Evolutionary conservation across 345 rosid genomes (phyloP).

Genomic region (Chamaenerion angustifolium): DNA sequence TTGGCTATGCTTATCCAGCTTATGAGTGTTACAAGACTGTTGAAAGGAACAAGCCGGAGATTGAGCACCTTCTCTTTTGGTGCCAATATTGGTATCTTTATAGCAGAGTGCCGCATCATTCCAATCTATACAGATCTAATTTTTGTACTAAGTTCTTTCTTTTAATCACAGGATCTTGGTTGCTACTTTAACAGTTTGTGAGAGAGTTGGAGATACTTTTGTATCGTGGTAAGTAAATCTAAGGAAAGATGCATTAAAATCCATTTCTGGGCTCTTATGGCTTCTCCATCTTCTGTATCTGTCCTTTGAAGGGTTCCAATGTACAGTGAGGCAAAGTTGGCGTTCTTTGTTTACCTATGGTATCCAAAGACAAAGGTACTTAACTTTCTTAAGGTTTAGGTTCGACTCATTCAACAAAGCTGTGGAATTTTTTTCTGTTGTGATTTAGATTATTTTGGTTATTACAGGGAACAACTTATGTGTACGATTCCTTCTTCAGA

Average conservation of each 20-base stretch:
- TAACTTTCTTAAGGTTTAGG: neutral
- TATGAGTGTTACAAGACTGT: conserved; percentile 56
- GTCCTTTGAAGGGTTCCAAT: conserved; percentile 46
- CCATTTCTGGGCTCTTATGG: neutral
- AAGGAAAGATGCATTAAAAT: neutral
- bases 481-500: conserved; percentile 48
- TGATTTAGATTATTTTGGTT: neutral
- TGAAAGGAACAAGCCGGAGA: conserved; percentile 43
- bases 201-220: conserved; percentile 50
- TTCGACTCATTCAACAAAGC: too few species aligned
- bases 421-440: too few species aligned
- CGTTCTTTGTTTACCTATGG: conserved; percentile 52
- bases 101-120: neutral
- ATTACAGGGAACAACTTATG: conserved; percentile 49
- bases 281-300: conserved; percentile 9
- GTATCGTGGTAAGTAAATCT: conserved; percentile 37
- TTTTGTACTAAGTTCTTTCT: neutral
- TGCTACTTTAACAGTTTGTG: conserved; percentile 43
- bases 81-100: conserved; percentile 45
- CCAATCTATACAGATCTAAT: neutral
- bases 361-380: conserved; percentile 50
- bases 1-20: conserved; percentile 57
- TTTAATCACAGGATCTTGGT: conserved; percentile 46
- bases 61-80: conserved; percentile 54
- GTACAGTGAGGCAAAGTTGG: conserved; percentile 63